phyloP scores from a whole-genome alignment of 139 green algal genomes.

The Nannochloris sp. region DNA sequence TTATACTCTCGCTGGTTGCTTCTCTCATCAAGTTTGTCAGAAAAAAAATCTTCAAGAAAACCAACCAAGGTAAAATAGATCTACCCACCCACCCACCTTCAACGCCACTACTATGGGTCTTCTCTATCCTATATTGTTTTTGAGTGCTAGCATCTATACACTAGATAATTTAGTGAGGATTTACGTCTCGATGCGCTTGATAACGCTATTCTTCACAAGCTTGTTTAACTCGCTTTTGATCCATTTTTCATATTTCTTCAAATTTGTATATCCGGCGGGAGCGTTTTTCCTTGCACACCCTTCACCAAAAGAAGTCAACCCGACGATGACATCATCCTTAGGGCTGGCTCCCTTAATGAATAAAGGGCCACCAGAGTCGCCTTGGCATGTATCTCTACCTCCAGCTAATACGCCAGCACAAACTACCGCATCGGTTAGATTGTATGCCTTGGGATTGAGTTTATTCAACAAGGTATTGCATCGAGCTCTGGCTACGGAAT shows the following conservation, averaged over 20 bases:
- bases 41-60: no score
- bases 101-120: neutral
- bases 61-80: no score
- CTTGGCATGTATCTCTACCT: neutral
- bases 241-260: neutral
- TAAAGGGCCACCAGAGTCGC: constrained; percentile 5
- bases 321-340: constrained; percentile 7
- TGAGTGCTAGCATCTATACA: neutral
- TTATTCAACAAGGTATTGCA: constrained; percentile 7
- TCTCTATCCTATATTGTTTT: neutral
- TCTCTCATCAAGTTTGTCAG: no score
- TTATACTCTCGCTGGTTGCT: no score
- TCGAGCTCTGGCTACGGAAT: neutral
- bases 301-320: constrained; percentile 8
- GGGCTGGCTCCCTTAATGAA: neutral
- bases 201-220: neutral
- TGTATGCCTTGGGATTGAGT: neutral
- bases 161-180: neutral
- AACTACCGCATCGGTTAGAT: neutral
- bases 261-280: constrained; percentile 5
- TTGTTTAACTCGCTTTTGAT: constrained; percentile 1
- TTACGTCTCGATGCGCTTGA: neutral
- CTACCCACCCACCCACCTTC: no score
- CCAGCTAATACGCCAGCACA: constrained; percentile 1
- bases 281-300: constrained; percentile 8